phyloP scores from a whole-genome alignment of 1,139 yeast genomes.

The Sugiyamaella grinbergsii region DNA sequence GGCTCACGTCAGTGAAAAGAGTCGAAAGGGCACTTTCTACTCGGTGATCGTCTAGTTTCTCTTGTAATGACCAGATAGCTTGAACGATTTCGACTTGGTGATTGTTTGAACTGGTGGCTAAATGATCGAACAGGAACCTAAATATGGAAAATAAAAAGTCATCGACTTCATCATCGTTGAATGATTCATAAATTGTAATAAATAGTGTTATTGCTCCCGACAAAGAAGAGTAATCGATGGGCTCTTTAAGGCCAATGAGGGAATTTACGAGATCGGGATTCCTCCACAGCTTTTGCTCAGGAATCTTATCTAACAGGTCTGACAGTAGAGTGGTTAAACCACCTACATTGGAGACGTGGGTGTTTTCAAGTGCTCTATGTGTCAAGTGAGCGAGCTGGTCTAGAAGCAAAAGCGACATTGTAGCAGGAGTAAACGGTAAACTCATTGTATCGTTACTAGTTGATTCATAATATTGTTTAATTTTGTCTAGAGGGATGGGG shows the following conservation, averaged over 20 bases:
- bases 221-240: conserved; percentile 36
- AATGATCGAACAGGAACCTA: conserved; percentile 23
- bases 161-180: conserved; percentile 30
- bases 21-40: conserved; percentile 45
- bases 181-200: conserved; percentile 42
- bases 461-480: conserved; percentile 41
- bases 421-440: conserved; percentile 51
- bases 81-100: conserved; percentile 66
- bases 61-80: conserved; percentile 45
- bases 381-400: conserved; percentile 45
- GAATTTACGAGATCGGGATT: conserved; percentile 42
- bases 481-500: conserved; percentile 34
- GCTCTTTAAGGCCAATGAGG: conserved; percentile 38
- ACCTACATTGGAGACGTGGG: conserved; percentile 26
- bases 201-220: conserved; percentile 54
- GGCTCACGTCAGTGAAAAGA: conserved; percentile 33
- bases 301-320: conserved; percentile 51
- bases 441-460: conserved; percentile 25
- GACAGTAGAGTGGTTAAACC: conserved; percentile 48
- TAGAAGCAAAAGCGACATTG: conserved; percentile 49
- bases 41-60: conserved; percentile 38
- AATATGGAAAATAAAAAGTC: conserved; percentile 26
- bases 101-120: conserved; percentile 44
- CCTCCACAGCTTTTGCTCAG: conserved; percentile 45
- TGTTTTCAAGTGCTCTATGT: not conserved